These are phyloP conservation scores for Hippophae gyantsensis DNA, from an alignment of 306 rosid genomes.

Conservation along the genomic window DNA sequence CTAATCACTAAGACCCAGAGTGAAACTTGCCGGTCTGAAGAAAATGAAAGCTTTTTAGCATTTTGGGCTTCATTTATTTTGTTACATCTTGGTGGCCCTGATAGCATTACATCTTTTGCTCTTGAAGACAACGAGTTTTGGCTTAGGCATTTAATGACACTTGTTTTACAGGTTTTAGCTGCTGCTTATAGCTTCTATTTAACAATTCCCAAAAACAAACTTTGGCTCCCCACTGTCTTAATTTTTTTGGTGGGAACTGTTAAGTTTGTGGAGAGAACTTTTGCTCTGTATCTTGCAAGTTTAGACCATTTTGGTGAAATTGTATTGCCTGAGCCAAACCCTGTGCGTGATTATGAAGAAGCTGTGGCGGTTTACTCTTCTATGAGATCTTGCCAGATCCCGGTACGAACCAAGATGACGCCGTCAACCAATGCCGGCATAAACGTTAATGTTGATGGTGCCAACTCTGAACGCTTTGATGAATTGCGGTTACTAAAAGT, in stretches of 20 bases:
- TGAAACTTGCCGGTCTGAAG: not conserved
- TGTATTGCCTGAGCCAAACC: not conserved
- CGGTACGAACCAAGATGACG: not conserved
- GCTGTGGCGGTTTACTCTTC: not conserved
- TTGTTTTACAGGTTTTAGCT: not conserved
- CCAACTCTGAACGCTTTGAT: not conserved
- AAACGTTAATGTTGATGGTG: not conserved
- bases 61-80: constrained; percentile 37
- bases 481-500: not conserved
- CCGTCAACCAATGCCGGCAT: not conserved
- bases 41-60: constrained; percentile 4
- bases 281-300: constrained; percentile 22
- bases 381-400: not conserved
- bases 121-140: constrained; percentile 32
- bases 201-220: not conserved
- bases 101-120: constrained; percentile 27
- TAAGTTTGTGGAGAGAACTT: constrained; percentile 28
- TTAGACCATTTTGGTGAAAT: constrained; percentile 10
- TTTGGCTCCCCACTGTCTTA: constrained; percentile 13
- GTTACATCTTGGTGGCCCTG: constrained; percentile 36
- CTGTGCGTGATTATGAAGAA: not conserved
- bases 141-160: constrained; percentile 21
- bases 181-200: constrained; percentile 11
- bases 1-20: constrained; percentile 20
- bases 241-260: constrained; percentile 18